These are phyloP conservation scores for Kodamaea plutei DNA, from an alignment of 1,139 yeast genomes.

Conservation along the genomic window DNA sequence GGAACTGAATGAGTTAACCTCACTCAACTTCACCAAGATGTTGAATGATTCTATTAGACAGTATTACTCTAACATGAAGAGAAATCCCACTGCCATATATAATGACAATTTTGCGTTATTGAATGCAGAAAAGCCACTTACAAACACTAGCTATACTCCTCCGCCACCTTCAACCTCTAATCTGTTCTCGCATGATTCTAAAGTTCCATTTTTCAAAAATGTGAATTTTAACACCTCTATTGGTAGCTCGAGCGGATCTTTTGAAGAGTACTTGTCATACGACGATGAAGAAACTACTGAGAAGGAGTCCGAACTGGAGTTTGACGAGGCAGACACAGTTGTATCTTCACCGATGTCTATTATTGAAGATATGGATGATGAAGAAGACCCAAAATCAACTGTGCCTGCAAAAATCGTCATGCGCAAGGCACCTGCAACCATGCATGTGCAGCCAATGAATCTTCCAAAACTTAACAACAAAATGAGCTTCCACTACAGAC, in stretches of 20 bases:
- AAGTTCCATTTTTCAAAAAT: slow-evolving; percentile 39
- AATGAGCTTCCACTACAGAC: slow-evolving; percentile 44
- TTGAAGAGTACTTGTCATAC: slow-evolving; percentile 35
- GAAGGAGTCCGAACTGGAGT: slow-evolving; percentile 5
- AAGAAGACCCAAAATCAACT: slow-evolving; percentile 9
- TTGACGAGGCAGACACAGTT: slow-evolving; percentile 1
- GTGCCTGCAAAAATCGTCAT: slow-evolving; percentile 8
- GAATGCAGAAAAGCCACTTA: slow-evolving; percentile 15
- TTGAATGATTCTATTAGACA: slow-evolving; percentile 38
- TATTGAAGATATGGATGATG: slow-evolving; percentile 8
- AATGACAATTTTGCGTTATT: slow-evolving; percentile 35
- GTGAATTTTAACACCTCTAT: slow-evolving; percentile 40
- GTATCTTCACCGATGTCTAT: slow-evolving; percentile 6
- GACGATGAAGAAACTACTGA: slow-evolving; percentile 8
- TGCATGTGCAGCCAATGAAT: slow-evolving; percentile 1
- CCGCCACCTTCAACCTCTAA: slow-evolving; percentile 10
- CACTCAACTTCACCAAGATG: slow-evolving; percentile 37
- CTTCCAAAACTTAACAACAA: slow-evolving; percentile 15
- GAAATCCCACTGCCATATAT: slow-evolving; percentile 26
- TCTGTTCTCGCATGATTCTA: slow-evolving; percentile 9
- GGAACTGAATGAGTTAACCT: slow-evolving; percentile 14
- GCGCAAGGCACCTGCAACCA: slow-evolving; percentile 1
- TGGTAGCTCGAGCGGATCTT: slow-evolving; percentile 26
- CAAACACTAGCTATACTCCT: slow-evolving; percentile 8
- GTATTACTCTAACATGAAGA: slow-evolving; percentile 27